Conservation (phyloP, 148 eudicot species). For the Heliamphora exappendiculata region DNA sequence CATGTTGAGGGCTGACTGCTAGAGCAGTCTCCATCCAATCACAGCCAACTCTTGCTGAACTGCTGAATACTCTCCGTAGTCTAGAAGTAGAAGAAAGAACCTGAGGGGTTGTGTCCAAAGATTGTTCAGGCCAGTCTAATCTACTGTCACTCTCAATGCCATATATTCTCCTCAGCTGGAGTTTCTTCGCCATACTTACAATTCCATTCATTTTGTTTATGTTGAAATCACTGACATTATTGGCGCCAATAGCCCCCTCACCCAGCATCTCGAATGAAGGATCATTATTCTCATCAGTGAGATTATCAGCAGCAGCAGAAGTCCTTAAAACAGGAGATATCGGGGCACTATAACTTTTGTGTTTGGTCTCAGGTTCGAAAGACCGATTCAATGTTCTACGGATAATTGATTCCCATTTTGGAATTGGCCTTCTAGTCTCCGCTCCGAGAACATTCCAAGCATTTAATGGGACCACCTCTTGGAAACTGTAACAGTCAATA, state of each 20-base stretch:
- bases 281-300: constrained; percentile 31
- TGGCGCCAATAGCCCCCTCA: constrained; percentile 18
- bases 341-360: constrained; percentile 67
- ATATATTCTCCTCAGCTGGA: constrained; percentile 40
- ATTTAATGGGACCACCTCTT: constrained; percentile 87
- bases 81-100: constrained; percentile 35
- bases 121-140: constrained; percentile 59
- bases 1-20: constrained; percentile 27
- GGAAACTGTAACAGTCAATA: constrained; percentile 46
- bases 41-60: constrained; percentile 41
- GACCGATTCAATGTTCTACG: constrained; percentile 60
- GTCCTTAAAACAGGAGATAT: constrained; percentile 57
- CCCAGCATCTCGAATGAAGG: constrained; percentile 21
- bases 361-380: constrained; percentile 35
- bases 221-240: constrained; percentile 14
- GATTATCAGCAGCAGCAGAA: constrained; percentile 45
- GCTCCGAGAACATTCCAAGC: constrained; percentile 89
- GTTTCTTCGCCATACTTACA: constrained; percentile 23
- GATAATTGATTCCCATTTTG: constrained; percentile 71
- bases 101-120: constrained; percentile 36
- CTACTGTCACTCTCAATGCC: constrained; percentile 46
- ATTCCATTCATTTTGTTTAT: constrained; percentile 16
- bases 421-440: constrained; percentile 64
- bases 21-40: constrained; percentile 37
- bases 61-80: constrained; percentile 49